These are phyloP conservation scores for Usnea hakonensis DNA, from an alignment of 495 filamentous ascomycete genomes.

Conservation along the genomic window DNA sequence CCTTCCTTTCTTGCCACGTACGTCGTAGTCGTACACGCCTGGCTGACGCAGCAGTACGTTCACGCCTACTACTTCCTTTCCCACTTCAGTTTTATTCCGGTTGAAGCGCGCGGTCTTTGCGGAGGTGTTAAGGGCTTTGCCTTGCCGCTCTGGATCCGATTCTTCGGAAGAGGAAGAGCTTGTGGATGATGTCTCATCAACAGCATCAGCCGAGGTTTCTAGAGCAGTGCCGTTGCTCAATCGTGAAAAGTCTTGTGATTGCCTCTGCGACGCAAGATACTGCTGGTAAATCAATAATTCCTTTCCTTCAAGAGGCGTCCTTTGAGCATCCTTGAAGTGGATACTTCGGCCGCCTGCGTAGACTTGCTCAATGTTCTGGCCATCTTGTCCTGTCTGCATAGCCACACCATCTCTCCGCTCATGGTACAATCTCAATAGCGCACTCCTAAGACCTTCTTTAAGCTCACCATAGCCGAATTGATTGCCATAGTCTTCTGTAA, in stretches of 20 bases:
- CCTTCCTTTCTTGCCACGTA: constrained; percentile 84
- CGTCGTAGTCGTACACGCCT: constrained; percentile 83
- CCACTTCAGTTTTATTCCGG: constrained; percentile 71
- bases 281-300: constrained; percentile 81
- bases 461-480: constrained; percentile 25
- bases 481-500: constrained; percentile 54
- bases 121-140: constrained; percentile 81
- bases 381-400: constrained; percentile 46
- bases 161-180: constrained; percentile 80
- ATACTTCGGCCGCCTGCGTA: constrained; percentile 57
- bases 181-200: constrained; percentile 73
- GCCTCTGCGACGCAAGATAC: constrained; percentile 74
- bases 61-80: constrained; percentile 80
- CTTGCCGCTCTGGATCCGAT: constrained; percentile 84
- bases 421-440: constrained; percentile 68
- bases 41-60: constrained; percentile 85
- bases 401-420: constrained; percentile 57
- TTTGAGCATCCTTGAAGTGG: constrained; percentile 48
- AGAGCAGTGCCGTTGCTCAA: constrained; percentile 54
- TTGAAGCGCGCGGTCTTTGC: constrained; percentile 71
- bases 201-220: constrained; percentile 65
- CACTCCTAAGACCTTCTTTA: constrained; percentile 43
- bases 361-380: constrained; percentile 56
- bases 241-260: constrained; percentile 69
- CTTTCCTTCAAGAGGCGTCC: constrained; percentile 58